A percentile compares a stretch with the other conserved stretches of the same genome.
Conservation (phyloP, 345 rosid genomes). For the Aquilaria yunnanensis region DNA sequence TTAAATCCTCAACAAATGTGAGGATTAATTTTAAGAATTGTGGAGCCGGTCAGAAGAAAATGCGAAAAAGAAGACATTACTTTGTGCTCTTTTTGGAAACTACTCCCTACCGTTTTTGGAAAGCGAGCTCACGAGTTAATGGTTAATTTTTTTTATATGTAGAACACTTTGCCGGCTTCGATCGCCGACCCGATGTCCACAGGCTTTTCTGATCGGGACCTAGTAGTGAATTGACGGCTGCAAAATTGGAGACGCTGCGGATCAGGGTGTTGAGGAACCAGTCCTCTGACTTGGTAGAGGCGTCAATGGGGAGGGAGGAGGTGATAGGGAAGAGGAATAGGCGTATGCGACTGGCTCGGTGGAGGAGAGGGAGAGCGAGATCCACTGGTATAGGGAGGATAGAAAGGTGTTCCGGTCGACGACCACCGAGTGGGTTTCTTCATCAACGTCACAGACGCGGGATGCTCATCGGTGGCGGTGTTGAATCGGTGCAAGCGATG, state of each 20-base stretch:
- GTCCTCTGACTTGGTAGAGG: conserved; percentile 66
- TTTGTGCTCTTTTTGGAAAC: too few species aligned
- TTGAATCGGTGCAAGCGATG: too few species aligned
- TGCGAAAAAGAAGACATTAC: too few species aligned
- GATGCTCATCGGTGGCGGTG: conserved; percentile 84
- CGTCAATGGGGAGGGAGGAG: conserved; percentile 61
- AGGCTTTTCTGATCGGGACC: conserved; percentile 55
- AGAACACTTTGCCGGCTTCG: too few species aligned
- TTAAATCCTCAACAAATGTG: too few species aligned
- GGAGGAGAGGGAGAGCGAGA: conserved; percentile 89
- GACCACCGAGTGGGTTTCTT: conserved; percentile 84
- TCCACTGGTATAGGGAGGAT: conserved; percentile 44
- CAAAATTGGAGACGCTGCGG: conserved; percentile 69
- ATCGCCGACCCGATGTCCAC: too few species aligned
- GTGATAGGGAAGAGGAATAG: conserved; percentile 62
- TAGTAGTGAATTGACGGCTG: conserved; percentile 63
- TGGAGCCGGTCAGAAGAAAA: too few species aligned
- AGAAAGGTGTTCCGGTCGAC: conserved; percentile 70
- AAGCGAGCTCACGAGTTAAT: too few species aligned
- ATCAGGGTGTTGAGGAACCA: conserved; percentile 81
- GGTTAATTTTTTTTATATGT: too few species aligned
- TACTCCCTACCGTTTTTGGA: too few species aligned
- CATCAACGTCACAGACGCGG: conserved; percentile 74
- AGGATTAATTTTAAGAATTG: too few species aligned
- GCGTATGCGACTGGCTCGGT: conserved; percentile 75